These are phyloP conservation scores for Paramyrothecium roridum DNA, from an alignment of 2,329 filamentous ascomycete species.

Conservation along the genomic window DNA sequence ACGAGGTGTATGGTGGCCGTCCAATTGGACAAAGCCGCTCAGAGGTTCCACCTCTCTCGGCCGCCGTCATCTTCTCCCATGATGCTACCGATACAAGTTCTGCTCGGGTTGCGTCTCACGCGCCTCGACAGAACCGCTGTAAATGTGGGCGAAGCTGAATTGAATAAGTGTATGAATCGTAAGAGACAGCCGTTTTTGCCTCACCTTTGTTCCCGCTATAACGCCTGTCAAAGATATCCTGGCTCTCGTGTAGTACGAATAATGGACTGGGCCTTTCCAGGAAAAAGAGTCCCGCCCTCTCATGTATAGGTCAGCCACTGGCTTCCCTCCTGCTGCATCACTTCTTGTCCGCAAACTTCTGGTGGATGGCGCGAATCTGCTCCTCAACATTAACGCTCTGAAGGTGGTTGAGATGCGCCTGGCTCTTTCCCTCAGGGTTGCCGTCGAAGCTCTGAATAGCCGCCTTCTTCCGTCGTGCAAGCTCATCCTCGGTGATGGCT, in stretches of 20 bases:
- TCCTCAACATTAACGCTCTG: slow-evolving; percentile 78
- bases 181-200: slow-evolving; percentile 1
- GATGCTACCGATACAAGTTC: no score
- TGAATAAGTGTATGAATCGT: background rate
- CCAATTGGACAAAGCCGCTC: no score
- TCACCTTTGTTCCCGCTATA: background rate
- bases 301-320: background rate
- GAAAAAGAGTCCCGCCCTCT: background rate
- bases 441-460: slow-evolving; percentile 65
- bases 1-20: no score
- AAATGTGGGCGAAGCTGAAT: background rate
- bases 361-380: slow-evolving; percentile 68
- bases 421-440: slow-evolving; percentile 55
- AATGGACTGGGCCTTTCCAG: no score
- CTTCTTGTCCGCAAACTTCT: slow-evolving; percentile 45
- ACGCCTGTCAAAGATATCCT: background rate
- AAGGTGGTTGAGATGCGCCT: slow-evolving; percentile 53
- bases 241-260: background rate
- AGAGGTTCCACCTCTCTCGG: no score
- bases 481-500: slow-evolving; percentile 68
- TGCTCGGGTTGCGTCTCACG: no score
- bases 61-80: no score
- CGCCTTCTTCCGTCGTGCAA: slow-evolving; percentile 71
- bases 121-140: no score
- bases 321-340: slow-evolving; percentile 11